Percentiles rank a stretch among this genome's conserved stretches.
These are phyloP conservation scores for Ministeria vibrans DNA, from an alignment of 78 protist species.

Conservation along the genomic window DNA sequence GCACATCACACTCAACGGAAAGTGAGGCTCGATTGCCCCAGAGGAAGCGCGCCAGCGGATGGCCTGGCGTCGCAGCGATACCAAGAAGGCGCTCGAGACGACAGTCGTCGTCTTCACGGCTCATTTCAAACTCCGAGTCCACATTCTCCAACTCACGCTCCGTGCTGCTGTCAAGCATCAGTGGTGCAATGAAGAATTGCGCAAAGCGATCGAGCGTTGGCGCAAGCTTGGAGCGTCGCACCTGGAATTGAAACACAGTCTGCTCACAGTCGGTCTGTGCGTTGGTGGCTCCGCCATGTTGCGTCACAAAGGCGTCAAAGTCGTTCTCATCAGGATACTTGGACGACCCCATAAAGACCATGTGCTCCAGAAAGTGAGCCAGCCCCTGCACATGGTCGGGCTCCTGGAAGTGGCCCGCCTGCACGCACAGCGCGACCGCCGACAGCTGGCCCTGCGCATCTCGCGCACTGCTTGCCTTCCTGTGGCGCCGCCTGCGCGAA, in stretches of 20 bases:
- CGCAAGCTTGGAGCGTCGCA: neutral
- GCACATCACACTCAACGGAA: slow-evolving; percentile 31
- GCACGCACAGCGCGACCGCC: slow-evolving; percentile 50
- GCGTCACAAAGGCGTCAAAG: slow-evolving; percentile 26
- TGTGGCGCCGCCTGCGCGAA: too few relatives aligned
- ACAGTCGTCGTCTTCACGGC: slow-evolving; percentile 36
- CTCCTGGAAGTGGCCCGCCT: slow-evolving; percentile 54
- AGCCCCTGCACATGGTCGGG: slow-evolving; percentile 62
- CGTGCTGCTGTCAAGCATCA: slow-evolving; percentile 33
- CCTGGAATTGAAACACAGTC: slow-evolving; percentile 45
- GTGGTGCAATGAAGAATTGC: slow-evolving; percentile 65
- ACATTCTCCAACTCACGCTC: slow-evolving; percentile 53
- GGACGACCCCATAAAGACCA: slow-evolving; percentile 73
- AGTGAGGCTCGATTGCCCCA: slow-evolving; percentile 46
- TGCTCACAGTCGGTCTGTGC: slow-evolving; percentile 51
- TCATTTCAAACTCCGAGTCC: slow-evolving; percentile 45
- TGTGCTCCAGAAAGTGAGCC: slow-evolving; percentile 75
- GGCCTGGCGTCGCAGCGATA: slow-evolving; percentile 12
- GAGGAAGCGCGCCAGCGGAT: slow-evolving; percentile 42
- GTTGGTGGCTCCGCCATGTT: slow-evolving; percentile 56
- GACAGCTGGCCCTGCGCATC: too few relatives aligned
- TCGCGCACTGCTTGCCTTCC: too few relatives aligned
- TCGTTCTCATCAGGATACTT: slow-evolving; percentile 56
- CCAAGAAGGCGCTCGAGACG: slow-evolving; percentile 33
- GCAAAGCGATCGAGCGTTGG: slow-evolving; percentile 48